Evolutionary conservation across 352 stramenopile genomes (phyloP), one percentile per base, ranked within the genome.

Genomic region (Pythium guiyangense): DNA sequence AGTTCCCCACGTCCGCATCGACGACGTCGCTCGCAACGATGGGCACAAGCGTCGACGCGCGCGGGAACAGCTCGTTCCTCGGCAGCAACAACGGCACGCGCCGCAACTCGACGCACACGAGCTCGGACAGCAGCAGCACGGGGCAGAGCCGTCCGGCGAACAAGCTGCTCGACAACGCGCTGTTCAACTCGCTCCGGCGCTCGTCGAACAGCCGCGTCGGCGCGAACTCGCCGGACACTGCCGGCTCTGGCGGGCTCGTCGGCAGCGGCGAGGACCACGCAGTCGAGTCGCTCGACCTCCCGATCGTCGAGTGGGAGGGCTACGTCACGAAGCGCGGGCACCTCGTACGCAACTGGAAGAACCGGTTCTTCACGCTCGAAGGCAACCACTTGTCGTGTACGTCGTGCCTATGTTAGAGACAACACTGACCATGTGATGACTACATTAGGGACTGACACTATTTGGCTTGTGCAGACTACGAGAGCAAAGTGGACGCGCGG

Each of bases 321-420:
- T 96, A 94, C 60, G 86, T 93, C n/a, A 92, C 82, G n/a, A 96
- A 96, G 66, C 73, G 84, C 37, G 84, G 86, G 0, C 84, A 96
- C 53, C 66, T 96, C 39, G 84, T 96, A 57, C 79, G 84, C 49
- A 94, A 96, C 66, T 96, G 86, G 86, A 96, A 94, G 54, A 78
- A 79, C 62, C 74, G 86, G 15, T 96, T 92, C 52, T 96, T 96
- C 66, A 94, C 84, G 35, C 64, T 96, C 20, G 86, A 96, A 39
- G 84, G 84, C 46, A 96, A 91, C 59, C 69, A 90, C 48, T 57
- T 96, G 37, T 96, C 84, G 29, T 96, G 77, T 88, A 71, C 29
- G 77, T 66, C 1, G 27, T 37, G 46, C 5, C 22, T 11, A 4
- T n/a, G n/a, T n/a, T n/a, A n/a, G n/a, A n/a, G n/a, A n/a, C n/a